Percentiles rank a stretch among this genome's conserved stretches.
Conservation (phyloP, 345 rosid species). For the Alliaria petiolata region DNA sequence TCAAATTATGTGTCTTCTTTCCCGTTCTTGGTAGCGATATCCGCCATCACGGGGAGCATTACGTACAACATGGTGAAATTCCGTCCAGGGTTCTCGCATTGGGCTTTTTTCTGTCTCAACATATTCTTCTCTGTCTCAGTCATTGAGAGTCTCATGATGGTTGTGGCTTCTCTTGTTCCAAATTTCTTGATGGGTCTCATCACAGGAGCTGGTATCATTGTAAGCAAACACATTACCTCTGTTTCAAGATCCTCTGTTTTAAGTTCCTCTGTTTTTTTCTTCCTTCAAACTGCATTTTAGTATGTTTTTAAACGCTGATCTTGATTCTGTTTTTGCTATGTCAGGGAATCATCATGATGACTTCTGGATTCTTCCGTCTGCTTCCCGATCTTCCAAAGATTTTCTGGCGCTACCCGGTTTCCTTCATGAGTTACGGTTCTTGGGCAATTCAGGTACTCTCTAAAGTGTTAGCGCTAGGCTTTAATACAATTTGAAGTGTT, state of each 20-base stretch:
- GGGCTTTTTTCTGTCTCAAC: constrained; percentile 59
- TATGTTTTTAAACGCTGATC: background rate
- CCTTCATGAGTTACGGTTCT: constrained; percentile 59
- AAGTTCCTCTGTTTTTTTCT: background rate
- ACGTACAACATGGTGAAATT: constrained; percentile 67
- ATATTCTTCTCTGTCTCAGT: constrained; percentile 58
- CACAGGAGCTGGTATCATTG: constrained; percentile 72
- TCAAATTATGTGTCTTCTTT: constrained; percentile 73
- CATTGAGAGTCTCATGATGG: constrained; percentile 90
- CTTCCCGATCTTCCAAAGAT: constrained; percentile 72
- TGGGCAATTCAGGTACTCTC: constrained; percentile 77
- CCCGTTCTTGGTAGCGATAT: constrained; percentile 58
- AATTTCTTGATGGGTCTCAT: constrained; percentile 74
- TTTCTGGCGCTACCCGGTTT: constrained; percentile 83
- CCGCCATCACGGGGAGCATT: constrained; percentile 46
- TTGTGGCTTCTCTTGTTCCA: constrained; percentile 76
- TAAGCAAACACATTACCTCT: constrained; percentile 33
- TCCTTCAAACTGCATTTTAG: background rate
- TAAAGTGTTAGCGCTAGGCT: background rate
- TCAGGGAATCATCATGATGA: constrained; percentile 87
- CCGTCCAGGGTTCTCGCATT: constrained; percentile 52
- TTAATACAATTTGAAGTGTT: background rate
- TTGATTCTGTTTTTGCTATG: background rate
- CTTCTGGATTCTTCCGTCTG: constrained; percentile 76
- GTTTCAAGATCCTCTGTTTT: constrained; percentile 6